Evolutionary conservation across 352 stramenopile species (phyloP), one percentile per base, ranked within the genome.

Genomic region (Globisporangium irregulare): DNA sequence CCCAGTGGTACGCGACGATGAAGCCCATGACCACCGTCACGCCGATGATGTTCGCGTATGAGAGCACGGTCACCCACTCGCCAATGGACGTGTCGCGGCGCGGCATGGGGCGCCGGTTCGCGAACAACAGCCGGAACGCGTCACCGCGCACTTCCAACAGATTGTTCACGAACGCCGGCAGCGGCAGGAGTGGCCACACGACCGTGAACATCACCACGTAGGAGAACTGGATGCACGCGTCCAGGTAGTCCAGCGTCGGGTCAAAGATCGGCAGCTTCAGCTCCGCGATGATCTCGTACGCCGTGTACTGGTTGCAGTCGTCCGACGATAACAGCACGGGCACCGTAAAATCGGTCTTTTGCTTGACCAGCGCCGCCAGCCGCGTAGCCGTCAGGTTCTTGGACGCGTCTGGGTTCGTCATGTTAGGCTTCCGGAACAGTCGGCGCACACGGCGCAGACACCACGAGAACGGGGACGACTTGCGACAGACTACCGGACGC

Each of bases 171-270:
- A 93, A 94, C n/a, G 89, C 89, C 25, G 87, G 86, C 48, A 95
- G 83, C 38, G 89, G 89, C 60, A 97, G 66, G 50, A 97, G 68
- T n/a, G 87, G 87, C 89, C 89, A 97, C 64, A 95, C 89, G 9
- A 93, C 87, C 4, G 87, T 95, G 63, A 97, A 97, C 89, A 97
- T 97, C 70, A 94, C 79, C 61, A 97, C 85, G 67, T 95, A 97
- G 6, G 87, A 95, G 62, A 97, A 94, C 74, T 97, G 89, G 62
- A 97, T 95, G 67, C 85, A 90, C 8, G 89, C 84, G 68, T 95
- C 87, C 66, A 97, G 68, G 66, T 97, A 97, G 72, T 97, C 89
- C 41, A 94, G 73, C 70, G 91, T 87, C 27, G 89, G 84, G 54
- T 95, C 87, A 48, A 94, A 97, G 0, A 92, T 74, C 12, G 87